Base-by-base conservation (phyloP, 139 green algal genomes). In the Raphidocelis subcapitata region DNA sequence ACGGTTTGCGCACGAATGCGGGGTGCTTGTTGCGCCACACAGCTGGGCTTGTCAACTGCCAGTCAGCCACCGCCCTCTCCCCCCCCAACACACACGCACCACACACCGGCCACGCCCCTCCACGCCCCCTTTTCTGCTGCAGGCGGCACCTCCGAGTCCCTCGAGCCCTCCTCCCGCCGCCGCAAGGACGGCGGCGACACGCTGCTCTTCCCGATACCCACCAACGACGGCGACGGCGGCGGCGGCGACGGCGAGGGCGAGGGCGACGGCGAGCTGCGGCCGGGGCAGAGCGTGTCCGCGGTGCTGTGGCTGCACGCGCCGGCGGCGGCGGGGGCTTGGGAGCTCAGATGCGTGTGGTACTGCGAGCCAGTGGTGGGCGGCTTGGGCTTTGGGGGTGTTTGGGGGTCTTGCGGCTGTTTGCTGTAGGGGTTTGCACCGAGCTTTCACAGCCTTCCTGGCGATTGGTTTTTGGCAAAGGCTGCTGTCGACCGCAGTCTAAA, bases 271-370 rank as follows among this genome's bases (percentile, higher is more conserved):
- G 72, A 62, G 61, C 69, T 92, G 57, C 35, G 44, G 14, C 76
- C 81, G 5, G 76, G 80, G 1, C 57, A 67, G 26, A 62, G 4
- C 26, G 35, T 87, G 62, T 46, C 74, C 24, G 84, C 83, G 77
- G 79, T 83, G 28, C 44, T 92, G 75, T 88, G 85, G 84, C 47
- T 90, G 67, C 84, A 92, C 70, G 21, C 65, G 24, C 81, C 81
- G 8, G 61, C 59, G 3, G 52, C 55, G 12, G 10, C 74, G 24
- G 87, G 84, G 24, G 46, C 37, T 5, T 56, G 88, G 31, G 52
- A 54, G 35, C 75, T 89, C 36, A 62, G 86, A 37, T 60, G 79
- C 15, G 73, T 81, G 14, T 88, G 80, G 72, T 88, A 84, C 67
- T 88, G 77, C 36, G 82, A 92, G 62, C 84, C 84, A 0, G 28